These are phyloP conservation scores for Alternaria sp. DNA, from an alignment of 2,329 filamentous ascomycete species.

Conservation along the genomic window DNA sequence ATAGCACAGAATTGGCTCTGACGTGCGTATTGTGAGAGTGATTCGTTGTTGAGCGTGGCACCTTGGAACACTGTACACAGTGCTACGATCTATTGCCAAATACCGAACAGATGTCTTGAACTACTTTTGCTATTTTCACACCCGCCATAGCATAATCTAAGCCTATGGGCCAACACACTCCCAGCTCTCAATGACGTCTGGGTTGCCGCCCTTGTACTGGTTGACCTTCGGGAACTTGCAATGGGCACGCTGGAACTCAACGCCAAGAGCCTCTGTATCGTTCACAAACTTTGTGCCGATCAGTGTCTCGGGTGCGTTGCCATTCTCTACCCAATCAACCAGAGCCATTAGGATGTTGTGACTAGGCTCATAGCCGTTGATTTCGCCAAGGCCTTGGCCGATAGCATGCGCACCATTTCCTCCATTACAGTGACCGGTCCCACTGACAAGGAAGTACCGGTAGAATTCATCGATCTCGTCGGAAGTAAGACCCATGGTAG, in stretches of 20 bases:
- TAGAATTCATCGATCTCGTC: conserved; percentile 56
- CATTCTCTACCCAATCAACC: conserved; percentile 59
- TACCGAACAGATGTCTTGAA: background rate
- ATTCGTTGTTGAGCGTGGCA: background rate
- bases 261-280: conserved; percentile 37
- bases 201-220: conserved; percentile 46
- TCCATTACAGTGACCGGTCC: conserved; percentile 61
- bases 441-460: conserved; percentile 62
- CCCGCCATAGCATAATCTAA: background rate
- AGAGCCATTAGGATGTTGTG: conserved; percentile 60
- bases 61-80: too few relatives aligned
- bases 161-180: conserved; percentile 37
- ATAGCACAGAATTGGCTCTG: too few relatives aligned
- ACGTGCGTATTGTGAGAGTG: too few relatives aligned
- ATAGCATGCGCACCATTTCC: conserved; percentile 58
- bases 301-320: conserved; percentile 53
- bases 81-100: too few relatives aligned
- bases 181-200: conserved; percentile 44
- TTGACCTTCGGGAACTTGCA: conserved; percentile 52
- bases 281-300: conserved; percentile 46
- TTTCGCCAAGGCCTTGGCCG: conserved; percentile 35
- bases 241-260: conserved; percentile 47
- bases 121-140: background rate
- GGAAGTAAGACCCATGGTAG: conserved; percentile 52
- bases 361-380: conserved; percentile 46